phyloP scores from a whole-genome alignment of 345 rosid species.

The Durio zibethinus region DNA sequence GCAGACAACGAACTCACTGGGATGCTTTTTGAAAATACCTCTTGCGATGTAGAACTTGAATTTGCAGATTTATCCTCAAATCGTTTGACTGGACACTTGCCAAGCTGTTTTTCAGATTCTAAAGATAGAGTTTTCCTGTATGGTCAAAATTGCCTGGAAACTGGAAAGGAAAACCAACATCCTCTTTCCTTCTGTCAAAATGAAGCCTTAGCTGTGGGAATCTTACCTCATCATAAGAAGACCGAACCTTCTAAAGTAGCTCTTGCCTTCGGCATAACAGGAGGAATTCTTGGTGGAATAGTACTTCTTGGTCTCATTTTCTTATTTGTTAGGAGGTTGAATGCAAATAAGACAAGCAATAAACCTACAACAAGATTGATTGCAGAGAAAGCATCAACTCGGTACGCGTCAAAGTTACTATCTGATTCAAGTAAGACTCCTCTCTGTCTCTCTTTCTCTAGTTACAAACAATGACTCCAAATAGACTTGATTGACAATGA shows the following conservation, averaged over 20 bases:
- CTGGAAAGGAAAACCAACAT: slow-evolving; percentile 49
- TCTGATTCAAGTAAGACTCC: slow-evolving; percentile 81
- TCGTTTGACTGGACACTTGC: slow-evolving; percentile 75
- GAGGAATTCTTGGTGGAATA: slow-evolving; percentile 55
- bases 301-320: slow-evolving; percentile 47
- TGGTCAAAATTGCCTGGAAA: slow-evolving; percentile 63
- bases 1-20: slow-evolving; percentile 87
- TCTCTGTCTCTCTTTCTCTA: slow-evolving; percentile 11
- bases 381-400: slow-evolving; percentile 61
- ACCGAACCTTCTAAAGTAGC: slow-evolving; percentile 31
- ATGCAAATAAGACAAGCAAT: slow-evolving; percentile 26
- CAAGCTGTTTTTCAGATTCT: slow-evolving; percentile 53
- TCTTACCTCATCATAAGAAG: slow-evolving; percentile 51
- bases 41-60: slow-evolving; percentile 60
- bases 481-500: neutral
- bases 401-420: slow-evolving; percentile 74
- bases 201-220: slow-evolving; percentile 91
- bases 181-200: slow-evolving; percentile 68
- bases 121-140: slow-evolving; percentile 44
- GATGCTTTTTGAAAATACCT: slow-evolving; percentile 59
- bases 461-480: neutral
- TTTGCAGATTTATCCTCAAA: slow-evolving; percentile 77
- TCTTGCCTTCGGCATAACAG: slow-evolving; percentile 51
- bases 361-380: slow-evolving; percentile 57
- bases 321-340: slow-evolving; percentile 40